Evolutionary conservation across 176 grass and related monocot genomes (phyloP).

Genomic region (maize (Zea mays)): Zm-B73-REFERENCE-NAM-5.0 NC_050096.1:25950001-25950500

Average conservation of each 20-base stretch:
- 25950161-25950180: not conserved
- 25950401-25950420: not conserved
- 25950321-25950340: too few relatives aligned
- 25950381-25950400: too few relatives aligned
- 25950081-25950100: conserved; percentile 1
- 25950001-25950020: not conserved
- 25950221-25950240: too few relatives aligned
- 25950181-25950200: not conserved
- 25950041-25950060: not conserved
- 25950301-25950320: too few relatives aligned
- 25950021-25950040: not conserved
- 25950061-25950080: not conserved
- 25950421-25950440: not conserved
- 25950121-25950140: not conserved
- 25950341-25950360: too few relatives aligned
- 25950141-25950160: not conserved
- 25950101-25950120: not conserved
- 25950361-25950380: too few relatives aligned
- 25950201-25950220: not conserved
- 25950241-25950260: too few relatives aligned
- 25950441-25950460: not conserved
- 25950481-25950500: not conserved
- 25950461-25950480: not conserved
- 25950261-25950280: too few relatives aligned
- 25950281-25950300: too few relatives aligned